Conservation (phyloP, 148 eudicot species). For the Diospyros kaki region DNA sequence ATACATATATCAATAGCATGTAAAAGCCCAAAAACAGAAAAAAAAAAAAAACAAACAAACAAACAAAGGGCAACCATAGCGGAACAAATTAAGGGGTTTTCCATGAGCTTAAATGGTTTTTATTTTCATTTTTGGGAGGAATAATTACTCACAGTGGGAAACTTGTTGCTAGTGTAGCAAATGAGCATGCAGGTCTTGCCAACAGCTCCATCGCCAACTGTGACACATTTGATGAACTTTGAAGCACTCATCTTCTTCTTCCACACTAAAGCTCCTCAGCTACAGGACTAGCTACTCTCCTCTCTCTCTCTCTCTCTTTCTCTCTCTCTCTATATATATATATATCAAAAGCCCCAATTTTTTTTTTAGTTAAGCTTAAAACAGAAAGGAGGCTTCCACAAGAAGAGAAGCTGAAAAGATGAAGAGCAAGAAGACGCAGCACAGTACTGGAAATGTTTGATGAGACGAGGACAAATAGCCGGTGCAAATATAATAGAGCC, state of each 20-base stretch:
- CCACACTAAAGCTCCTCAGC: neutral
- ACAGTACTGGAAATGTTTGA: slow-evolving; percentile 8
- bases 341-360: neutral
- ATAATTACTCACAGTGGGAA: slow-evolving; percentile 71
- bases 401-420: neutral
- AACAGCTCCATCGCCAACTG: slow-evolving; percentile 99
- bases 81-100: neutral
- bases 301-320: no score
- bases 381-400: neutral
- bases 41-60: neutral
- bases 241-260: slow-evolving; percentile 32
- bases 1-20: neutral
- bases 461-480: slow-evolving; percentile 10
- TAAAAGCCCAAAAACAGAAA: neutral
- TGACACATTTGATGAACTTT: slow-evolving; percentile 97
- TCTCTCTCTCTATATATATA: no score
- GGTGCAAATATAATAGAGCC: neutral
- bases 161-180: slow-evolving; percentile 96
- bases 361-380: neutral
- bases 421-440: slow-evolving; percentile 5
- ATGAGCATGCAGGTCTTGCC: slow-evolving; percentile 98
- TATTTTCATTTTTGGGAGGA: neutral
- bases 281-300: neutral
- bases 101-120: neutral
- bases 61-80: neutral